Evolutionary conservation across 345 rosid species (phyloP).

Genomic region (Gynandropsis gynandra): DNA sequence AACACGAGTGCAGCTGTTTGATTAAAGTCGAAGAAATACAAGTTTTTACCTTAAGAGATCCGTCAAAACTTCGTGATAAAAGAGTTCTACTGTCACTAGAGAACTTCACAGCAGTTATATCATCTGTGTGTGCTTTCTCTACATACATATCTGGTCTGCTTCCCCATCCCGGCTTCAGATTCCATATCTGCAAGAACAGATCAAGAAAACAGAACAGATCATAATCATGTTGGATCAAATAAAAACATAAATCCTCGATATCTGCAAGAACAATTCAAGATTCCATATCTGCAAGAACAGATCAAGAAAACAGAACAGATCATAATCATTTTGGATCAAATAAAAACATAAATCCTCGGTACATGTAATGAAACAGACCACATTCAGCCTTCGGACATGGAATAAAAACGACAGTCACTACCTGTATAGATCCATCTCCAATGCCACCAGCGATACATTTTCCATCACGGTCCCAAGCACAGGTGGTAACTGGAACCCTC

Average conservation of each 20-base stretch:
- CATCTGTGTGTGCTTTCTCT: conserved; percentile 84
- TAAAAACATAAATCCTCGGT: conserved; percentile 1
- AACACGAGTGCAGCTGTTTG: conserved; percentile 1
- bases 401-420: conserved; percentile 20
- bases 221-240: conserved; percentile 1
- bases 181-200: conserved; percentile 60
- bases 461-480: conserved; percentile 96
- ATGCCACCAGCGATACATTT: conserved; percentile 81
- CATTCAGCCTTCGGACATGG: not conserved
- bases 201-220: not conserved
- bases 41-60: conserved; percentile 64
- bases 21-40: not conserved
- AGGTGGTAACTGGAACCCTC: conserved; percentile 85
- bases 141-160: conserved; percentile 83
- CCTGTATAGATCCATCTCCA: conserved; percentile 98
- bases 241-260: conserved; percentile 2
- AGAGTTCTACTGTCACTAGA: conserved; percentile 73
- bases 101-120: conserved; percentile 81
- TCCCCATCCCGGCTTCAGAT: conserved; percentile 97
- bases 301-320: not conserved
- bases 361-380: conserved; percentile 6
- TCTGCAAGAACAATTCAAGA: no score
- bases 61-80: conserved; percentile 87
- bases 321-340: conserved; percentile 3
- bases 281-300: no score